Conservation (phyloP, 306 rosid species). For the Senna tora region DNA sequence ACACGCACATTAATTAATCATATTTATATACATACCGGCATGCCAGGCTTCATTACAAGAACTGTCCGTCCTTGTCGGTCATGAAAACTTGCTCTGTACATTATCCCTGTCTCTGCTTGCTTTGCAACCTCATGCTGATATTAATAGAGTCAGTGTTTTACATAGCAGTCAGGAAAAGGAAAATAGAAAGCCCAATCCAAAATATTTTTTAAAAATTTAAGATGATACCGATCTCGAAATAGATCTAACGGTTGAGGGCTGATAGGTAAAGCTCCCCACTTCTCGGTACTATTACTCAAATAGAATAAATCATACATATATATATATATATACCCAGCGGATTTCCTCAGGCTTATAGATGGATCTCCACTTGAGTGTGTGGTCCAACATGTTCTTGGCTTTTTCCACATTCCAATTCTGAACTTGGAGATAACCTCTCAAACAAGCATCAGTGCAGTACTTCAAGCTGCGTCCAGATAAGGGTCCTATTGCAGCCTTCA, state of each 20-base stretch:
- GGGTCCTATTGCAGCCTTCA: slow-evolving; percentile 47
- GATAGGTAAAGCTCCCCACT: too few relatives aligned
- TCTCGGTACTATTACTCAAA: too few relatives aligned
- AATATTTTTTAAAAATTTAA: too few relatives aligned
- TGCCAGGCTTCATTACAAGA: slow-evolving; percentile 45
- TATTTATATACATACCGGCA: too few relatives aligned
- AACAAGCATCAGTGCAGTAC: slow-evolving; percentile 65
- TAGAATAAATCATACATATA: too few relatives aligned
- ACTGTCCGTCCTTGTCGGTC: slow-evolving; percentile 67
- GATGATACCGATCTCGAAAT: too few relatives aligned
- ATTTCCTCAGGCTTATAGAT: slow-evolving; percentile 79
- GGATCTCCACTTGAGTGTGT: slow-evolving; percentile 75
- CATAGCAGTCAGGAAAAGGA: not conserved
- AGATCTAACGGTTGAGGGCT: too few relatives aligned
- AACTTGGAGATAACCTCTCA: slow-evolving; percentile 71
- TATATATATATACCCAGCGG: slow-evolving; percentile 94
- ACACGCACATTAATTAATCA: too few relatives aligned
- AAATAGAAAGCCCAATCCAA: too few relatives aligned
- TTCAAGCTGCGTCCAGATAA: slow-evolving; percentile 35
- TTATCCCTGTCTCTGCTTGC: slow-evolving; percentile 62
- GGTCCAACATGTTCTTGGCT: slow-evolving; percentile 73
- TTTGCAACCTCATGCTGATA: slow-evolving; percentile 48
- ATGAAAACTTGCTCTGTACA: slow-evolving; percentile 74
- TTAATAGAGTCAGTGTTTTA: slow-evolving; percentile 1
- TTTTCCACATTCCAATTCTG: slow-evolving; percentile 76